Conservation (phyloP, 176 grass and related monocot genomes). For the Panicum miliaceum region DNA sequence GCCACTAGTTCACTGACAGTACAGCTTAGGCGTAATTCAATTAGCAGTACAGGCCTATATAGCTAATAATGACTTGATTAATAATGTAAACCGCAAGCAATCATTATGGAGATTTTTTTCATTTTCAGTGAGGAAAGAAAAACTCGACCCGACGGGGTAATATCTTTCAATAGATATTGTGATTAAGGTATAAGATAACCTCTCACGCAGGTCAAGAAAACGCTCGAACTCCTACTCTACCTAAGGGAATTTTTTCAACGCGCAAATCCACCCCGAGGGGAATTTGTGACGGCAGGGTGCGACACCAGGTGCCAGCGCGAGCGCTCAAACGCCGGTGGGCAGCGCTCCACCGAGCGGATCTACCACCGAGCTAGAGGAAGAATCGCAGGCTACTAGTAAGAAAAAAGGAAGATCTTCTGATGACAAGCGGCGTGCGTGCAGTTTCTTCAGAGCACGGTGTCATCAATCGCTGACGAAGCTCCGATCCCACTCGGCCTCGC, state of each 20-base stretch:
- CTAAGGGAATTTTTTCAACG: no score
- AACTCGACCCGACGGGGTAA: no score
- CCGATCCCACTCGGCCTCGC: neutral
- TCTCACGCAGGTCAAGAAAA: no score
- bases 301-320: no score
- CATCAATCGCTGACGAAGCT: neutral
- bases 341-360: no score
- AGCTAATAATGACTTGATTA: neutral
- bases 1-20: neutral
- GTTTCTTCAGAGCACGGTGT: neutral
- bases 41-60: neutral
- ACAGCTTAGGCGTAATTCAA: neutral
- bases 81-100: constrained; percentile 24
- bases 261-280: no score
- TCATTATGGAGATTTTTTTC: neutral
- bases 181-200: no score
- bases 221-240: no score
- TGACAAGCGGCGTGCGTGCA: neutral
- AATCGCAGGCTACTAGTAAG: neutral
- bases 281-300: no score
- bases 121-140: neutral
- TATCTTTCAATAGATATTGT: no score
- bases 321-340: no score
- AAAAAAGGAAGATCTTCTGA: neutral
- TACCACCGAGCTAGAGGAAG: no score